These are phyloP conservation scores for Neofusicoccum cordaticola DNA, from an alignment of 2,329 filamentous ascomycete species.

Conservation along the genomic window DNA sequence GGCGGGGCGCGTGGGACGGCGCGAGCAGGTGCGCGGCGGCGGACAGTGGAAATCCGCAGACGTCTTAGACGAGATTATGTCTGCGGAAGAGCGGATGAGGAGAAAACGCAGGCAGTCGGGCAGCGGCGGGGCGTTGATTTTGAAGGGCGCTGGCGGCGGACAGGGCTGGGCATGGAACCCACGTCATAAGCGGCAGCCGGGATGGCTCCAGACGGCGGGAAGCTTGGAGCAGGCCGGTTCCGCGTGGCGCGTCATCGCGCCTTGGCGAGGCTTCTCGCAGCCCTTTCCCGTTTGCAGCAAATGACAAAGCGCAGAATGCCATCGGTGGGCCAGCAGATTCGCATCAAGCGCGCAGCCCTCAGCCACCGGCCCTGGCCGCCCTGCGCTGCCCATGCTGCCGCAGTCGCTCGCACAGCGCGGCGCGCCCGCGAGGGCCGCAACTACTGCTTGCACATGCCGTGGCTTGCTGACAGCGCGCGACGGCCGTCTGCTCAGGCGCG, in stretches of 20 bases:
- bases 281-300: not conserved
- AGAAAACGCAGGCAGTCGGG: not conserved
- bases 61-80: constrained; percentile 18
- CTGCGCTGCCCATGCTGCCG: not conserved
- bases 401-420: not conserved
- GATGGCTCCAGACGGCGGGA: not conserved
- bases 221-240: constrained; percentile 7
- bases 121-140: constrained; percentile 8
- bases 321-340: not conserved
- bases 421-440: too few relatives aligned
- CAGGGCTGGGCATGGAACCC: not conserved
- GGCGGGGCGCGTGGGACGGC: not conserved
- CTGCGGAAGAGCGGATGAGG: not conserved
- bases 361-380: not conserved
- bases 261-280: constrained; percentile 9
- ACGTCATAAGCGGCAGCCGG: not conserved
- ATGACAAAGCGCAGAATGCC: not conserved
- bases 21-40: not conserved
- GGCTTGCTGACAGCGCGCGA: not conserved
- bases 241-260: constrained; percentile 2
- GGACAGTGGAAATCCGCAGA: not conserved
- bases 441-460: not conserved
- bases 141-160: not conserved
- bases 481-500: not conserved
- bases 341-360: not conserved